phyloP scores from a whole-genome alignment of 2,329 filamentous ascomycete genomes.

The Anthostomella pinea region DNA sequence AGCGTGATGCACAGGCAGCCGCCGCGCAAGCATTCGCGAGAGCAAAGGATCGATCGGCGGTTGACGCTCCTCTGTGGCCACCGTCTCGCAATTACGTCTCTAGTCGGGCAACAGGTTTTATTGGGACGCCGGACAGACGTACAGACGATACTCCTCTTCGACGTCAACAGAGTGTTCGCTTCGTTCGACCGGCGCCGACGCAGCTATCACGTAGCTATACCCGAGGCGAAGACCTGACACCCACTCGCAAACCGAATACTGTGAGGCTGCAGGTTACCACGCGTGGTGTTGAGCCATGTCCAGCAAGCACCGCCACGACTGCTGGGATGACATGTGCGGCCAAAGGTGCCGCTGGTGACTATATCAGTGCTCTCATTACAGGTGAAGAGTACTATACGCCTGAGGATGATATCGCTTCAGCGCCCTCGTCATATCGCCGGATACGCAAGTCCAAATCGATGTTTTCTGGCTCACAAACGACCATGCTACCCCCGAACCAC shows the following conservation, averaged over 20 bases:
- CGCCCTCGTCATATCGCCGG: slow-evolving; percentile 46
- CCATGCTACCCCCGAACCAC: slow-evolving; percentile 7
- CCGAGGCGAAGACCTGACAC: slow-evolving; percentile 1
- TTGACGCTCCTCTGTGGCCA: slow-evolving; percentile 35
- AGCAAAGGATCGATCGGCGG: slow-evolving; percentile 42
- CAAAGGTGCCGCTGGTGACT: slow-evolving; percentile 32
- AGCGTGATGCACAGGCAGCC: slow-evolving; percentile 60
- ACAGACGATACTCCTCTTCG: slow-evolving; percentile 30
- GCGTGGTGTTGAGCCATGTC: slow-evolving; percentile 6
- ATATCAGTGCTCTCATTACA: slow-evolving; percentile 36
- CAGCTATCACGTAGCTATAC: slow-evolving; percentile 4
- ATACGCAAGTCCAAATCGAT: slow-evolving; percentile 56
- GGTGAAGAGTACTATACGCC: slow-evolving; percentile 44
- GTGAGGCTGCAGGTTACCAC: slow-evolving; percentile 2
- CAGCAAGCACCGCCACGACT: slow-evolving; percentile 19
- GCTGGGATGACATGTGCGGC: slow-evolving; percentile 27
- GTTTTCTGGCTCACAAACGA: slow-evolving; percentile 37
- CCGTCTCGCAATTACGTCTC: slow-evolving; percentile 25
- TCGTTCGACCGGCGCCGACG: slow-evolving; percentile 32
- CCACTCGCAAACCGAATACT: slow-evolving; percentile 3
- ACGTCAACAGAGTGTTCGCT: slow-evolving; percentile 56
- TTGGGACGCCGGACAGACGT: slow-evolving; percentile 12
- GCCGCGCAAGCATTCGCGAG: slow-evolving; percentile 59
- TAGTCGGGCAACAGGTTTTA: slow-evolving; percentile 6
- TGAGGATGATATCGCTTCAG: slow-evolving; percentile 47